A percentile compares a stretch with the other conserved stretches of the same genome.
Conservation (phyloP, 208 protist genomes). For the Trypanosoma melophagium region DNA sequence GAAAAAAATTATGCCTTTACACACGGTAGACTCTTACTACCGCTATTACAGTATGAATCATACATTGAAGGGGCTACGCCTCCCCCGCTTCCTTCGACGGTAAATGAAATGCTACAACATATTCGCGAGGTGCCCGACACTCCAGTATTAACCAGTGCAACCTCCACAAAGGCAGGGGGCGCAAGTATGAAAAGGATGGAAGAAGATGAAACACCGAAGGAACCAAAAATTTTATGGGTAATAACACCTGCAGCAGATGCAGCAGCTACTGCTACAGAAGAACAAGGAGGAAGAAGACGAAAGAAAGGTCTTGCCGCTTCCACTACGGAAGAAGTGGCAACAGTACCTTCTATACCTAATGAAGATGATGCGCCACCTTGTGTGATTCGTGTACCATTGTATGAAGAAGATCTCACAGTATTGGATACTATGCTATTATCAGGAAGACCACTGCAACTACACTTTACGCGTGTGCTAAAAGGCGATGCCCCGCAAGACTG, state of each 20-base stretch:
- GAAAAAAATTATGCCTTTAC: conserved; percentile 34
- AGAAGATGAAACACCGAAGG: not conserved
- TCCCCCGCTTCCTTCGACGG: conserved; percentile 27
- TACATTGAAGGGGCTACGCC: conserved; percentile 61
- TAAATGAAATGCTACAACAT: conserved; percentile 43
- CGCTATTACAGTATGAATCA: conserved; percentile 44
- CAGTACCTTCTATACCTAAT: conserved; percentile 41
- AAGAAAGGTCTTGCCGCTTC: conserved; percentile 27
- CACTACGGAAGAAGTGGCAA: conserved; percentile 25
- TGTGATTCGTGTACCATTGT: conserved; percentile 74
- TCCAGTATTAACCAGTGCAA: not conserved
- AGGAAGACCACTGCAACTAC: conserved; percentile 53
- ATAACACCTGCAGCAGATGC: conserved; percentile 22
- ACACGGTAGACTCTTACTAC: conserved; percentile 57
- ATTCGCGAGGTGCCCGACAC: conserved; percentile 61
- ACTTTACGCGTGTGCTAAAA: conserved; percentile 62
- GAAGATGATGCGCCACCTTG: conserved; percentile 55
- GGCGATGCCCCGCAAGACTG: conserved; percentile 69
- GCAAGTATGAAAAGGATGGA: conserved; percentile 11
- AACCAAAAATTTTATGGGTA: conserved; percentile 37
- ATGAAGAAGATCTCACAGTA: conserved; percentile 40
- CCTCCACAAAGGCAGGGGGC: conserved; percentile 8
- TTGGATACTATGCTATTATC: conserved; percentile 49
- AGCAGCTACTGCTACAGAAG: conserved; percentile 5
- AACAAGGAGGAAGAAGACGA: conserved; percentile 29